Percentiles rank a stretch among this genome's conserved stretches.
Conservation (phyloP, 768 basidiomycete genomes). For the Trametes cingulata region DNA sequence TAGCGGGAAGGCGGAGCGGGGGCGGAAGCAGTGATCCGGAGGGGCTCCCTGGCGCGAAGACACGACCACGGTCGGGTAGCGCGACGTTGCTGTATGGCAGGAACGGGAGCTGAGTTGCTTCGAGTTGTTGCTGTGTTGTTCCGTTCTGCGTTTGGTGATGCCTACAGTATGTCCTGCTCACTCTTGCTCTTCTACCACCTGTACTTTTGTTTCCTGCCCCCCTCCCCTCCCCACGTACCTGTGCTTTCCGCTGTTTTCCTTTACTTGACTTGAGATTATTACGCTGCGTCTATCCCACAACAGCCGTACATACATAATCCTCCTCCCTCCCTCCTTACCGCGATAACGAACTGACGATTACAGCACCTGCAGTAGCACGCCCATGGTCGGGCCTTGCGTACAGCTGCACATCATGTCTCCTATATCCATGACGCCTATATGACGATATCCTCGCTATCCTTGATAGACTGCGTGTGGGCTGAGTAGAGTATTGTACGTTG, state of each 20-base stretch:
- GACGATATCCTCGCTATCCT: slow-evolving; percentile 20
- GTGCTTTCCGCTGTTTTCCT: slow-evolving; percentile 1
- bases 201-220: neutral
- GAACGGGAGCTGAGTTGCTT: slow-evolving; percentile 12
- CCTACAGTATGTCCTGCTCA: neutral
- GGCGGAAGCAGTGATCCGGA: slow-evolving; percentile 26
- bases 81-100: slow-evolving; percentile 18
- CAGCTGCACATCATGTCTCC: slow-evolving; percentile 21
- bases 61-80: slow-evolving; percentile 31
- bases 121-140: too few relatives aligned
- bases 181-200: neutral
- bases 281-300: neutral
- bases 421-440: slow-evolving; percentile 26
- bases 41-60: slow-evolving; percentile 12
- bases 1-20: slow-evolving; percentile 29
- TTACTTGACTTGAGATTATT: slow-evolving; percentile 7
- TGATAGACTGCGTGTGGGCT: neutral
- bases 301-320: slow-evolving; percentile 9
- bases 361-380: slow-evolving; percentile 20
- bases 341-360: slow-evolving; percentile 31
- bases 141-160: neutral
- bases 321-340: slow-evolving; percentile 6
- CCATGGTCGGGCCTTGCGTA: slow-evolving; percentile 3
- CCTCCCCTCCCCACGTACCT: neutral
- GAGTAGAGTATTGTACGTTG: too few relatives aligned